A percentile compares a stretch with the other conserved stretches of the same genome.
phyloP scores from a whole-genome alignment of 345 rosid species.

The Laguncularia racemosa region DNA sequence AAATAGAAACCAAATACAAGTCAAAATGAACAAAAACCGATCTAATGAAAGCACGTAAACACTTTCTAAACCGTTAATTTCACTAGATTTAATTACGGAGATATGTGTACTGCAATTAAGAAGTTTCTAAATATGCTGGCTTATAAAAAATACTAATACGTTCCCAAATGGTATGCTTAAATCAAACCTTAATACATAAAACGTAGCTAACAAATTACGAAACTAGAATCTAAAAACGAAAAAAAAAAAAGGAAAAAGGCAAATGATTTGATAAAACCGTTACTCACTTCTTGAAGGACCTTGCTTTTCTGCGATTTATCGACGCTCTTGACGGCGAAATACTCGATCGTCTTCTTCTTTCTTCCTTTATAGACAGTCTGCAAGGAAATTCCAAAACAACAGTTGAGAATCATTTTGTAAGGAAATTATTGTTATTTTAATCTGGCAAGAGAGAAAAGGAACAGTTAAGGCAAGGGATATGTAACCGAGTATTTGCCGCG shows the following conservation, averaged over 20 bases:
- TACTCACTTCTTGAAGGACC: constrained; percentile 89
- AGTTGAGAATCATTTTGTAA: not conserved
- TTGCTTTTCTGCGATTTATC: constrained; percentile 86
- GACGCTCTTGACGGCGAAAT: constrained; percentile 90
- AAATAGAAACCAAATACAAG: no score
- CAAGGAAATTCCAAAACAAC: not conserved
- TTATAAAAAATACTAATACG: no score
- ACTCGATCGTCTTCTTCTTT: constrained; percentile 96
- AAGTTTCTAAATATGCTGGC: no score
- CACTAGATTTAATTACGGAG: no score
- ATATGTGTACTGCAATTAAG: no score
- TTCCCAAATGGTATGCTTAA: no score
- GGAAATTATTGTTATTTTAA: not conserved
- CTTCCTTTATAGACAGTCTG: constrained; percentile 94
- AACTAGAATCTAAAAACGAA: constrained; percentile 3
- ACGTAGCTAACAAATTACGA: not conserved
- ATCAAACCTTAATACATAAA: not conserved
- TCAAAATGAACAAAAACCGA: no score
- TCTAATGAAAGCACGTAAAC: no score
- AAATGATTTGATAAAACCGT: not conserved
- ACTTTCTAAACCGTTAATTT: no score
- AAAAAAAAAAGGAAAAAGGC: no score
- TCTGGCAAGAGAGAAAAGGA: not conserved
- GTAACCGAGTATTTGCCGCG: constrained; percentile 95
- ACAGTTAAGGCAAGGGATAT: not conserved